Base-by-base conservation (phyloP, 208 protist species). In the Leptomonas pyrrhocoris region DNA sequence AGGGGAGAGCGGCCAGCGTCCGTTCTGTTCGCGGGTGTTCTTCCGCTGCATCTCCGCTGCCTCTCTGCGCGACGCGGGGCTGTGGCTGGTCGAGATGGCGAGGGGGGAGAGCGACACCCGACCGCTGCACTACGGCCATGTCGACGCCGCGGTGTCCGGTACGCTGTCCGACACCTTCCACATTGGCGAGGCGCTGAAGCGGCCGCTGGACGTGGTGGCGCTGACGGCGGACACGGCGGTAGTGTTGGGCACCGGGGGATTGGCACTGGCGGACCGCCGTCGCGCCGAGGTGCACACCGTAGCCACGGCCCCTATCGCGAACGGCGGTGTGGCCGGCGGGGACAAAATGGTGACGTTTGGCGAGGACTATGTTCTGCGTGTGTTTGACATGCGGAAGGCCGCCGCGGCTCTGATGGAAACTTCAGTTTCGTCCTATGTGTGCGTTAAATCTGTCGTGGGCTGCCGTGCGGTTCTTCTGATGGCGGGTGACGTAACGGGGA, bases 381-480 rank as follows among this genome's bases (percentile, higher is more conserved):
- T 55, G 30, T 76, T 64, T 46, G 71, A 76, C 40, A 25, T 69
- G 43, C 71, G 71, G 1, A 16, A 61, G 55, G 19, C 60, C 38
- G 40, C 71, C 27, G 46, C 27, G 6, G 62, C 71, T 6, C 55
- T 76, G 1, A 36, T 46, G 19, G 61, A 68, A 21, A 23, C 62
- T 7, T 64, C 55, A 7, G 28, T 55, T 4, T 65, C 62, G 18
- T 64, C 62, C 7, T 70, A 76, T 30, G 27, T 76, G 45, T 58
- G 71, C 28, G 60, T 76, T 25, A 69, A 65, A 46, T 31, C 62
- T 21, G 34, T 30, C 25, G 30, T 30, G 2, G 65, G 64, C 60
- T 43, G 25, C 18, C 30, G 46, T 38, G 68, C 53, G 38, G 74
- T 66, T 8, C 61, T 87, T 16, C 68, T 87, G 11, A 67, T 87